Evolutionary conservation across 257 asterid genomes (phyloP).

Genomic region (Asclepias syriaca): DNA sequence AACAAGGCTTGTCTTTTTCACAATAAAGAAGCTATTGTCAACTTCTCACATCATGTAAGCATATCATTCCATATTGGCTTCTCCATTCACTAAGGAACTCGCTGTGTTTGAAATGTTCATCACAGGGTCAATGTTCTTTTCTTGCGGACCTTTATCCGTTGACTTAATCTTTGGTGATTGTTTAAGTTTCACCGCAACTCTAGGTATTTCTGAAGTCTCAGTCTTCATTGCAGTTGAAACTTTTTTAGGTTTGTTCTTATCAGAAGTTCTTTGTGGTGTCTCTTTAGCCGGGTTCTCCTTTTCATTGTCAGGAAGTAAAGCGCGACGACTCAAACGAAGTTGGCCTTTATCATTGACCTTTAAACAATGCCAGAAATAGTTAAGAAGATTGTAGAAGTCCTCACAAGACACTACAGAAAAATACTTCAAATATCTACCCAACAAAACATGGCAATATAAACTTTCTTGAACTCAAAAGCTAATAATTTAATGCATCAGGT

Average conservation of each 20-base stretch:
- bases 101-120: conserved; percentile 37
- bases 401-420: neutral
- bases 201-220: conserved; percentile 24
- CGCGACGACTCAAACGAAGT: conserved; percentile 89
- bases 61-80: conserved; percentile 52
- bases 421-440: neutral
- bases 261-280: conserved; percentile 31
- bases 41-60: neutral
- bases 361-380: neutral
- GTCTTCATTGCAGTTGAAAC: conserved; percentile 23
- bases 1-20: neutral
- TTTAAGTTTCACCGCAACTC: conserved; percentile 18
- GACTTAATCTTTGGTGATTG: conserved; percentile 22
- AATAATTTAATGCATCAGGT: neutral
- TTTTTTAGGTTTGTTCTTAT: conserved; percentile 38
- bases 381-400: neutral
- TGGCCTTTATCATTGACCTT: conserved; percentile 98
- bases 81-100: conserved; percentile 57
- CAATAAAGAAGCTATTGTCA: neutral
- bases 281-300: conserved; percentile 48
- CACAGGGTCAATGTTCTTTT: conserved; percentile 33
- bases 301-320: conserved; percentile 70
- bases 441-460: neutral
- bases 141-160: conserved; percentile 31
- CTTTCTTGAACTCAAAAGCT: neutral